These are phyloP conservation scores for Xanthoparmelia taractica DNA, from an alignment of 495 filamentous ascomycete genomes.

Conservation along the genomic window DNA sequence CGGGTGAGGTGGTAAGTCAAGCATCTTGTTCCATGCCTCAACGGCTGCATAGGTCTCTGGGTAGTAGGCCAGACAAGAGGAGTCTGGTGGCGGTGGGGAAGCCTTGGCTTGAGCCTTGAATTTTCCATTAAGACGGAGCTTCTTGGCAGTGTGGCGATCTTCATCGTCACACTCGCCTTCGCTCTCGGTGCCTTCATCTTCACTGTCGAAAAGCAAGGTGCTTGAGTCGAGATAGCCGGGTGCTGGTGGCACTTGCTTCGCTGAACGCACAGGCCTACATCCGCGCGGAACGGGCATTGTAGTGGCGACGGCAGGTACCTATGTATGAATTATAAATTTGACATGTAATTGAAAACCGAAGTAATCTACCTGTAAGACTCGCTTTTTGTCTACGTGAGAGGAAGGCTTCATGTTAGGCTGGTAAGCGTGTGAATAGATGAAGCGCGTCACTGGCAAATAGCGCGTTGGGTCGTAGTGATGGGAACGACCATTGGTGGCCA, in stretches of 20 bases:
- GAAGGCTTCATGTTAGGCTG: background rate
- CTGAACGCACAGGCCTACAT: constrained; percentile 4
- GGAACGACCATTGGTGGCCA: background rate
- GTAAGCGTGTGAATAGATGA: background rate
- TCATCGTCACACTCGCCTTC: background rate
- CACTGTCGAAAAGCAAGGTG: constrained; percentile 11
- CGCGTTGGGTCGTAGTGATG: background rate
- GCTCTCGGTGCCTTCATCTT: constrained; percentile 3
- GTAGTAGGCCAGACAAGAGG: background rate
- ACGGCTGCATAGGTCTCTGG: background rate
- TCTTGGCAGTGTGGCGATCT: constrained; percentile 1
- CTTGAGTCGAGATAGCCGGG: constrained; percentile 13
- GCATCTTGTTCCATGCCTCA: background rate
- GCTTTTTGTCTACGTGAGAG: background rate
- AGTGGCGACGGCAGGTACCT: background rate
- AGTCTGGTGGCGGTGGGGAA: background rate
- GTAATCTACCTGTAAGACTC: background rate
- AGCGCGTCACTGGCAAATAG: background rate
- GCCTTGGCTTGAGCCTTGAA: background rate
- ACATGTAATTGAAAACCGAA: background rate
- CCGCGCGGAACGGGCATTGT: background rate
- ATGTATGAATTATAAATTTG: background rate
- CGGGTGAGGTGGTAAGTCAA: background rate
- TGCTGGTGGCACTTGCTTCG: background rate
- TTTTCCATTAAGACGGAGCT: background rate